phyloP scores from a whole-genome alignment of 2,329 filamentous ascomycete genomes.

The Fusarium keratoplasticum region DNA sequence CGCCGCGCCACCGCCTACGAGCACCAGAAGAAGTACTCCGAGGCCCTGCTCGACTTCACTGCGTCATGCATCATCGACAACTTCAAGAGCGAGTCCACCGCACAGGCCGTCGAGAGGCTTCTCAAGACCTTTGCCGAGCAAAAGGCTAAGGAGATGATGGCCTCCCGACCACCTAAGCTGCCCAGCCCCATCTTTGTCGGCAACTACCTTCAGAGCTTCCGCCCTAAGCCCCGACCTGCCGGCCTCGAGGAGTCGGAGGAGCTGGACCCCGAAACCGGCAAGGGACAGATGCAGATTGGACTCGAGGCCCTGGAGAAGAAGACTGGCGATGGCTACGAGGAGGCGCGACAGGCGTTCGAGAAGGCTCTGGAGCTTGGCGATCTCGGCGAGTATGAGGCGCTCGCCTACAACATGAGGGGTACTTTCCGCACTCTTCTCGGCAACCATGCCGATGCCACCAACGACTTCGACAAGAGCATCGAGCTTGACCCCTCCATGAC shows the following conservation, averaged over 20 bases:
- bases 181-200: conserved; percentile 97
- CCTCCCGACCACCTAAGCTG: conserved; percentile 86
- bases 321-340: conserved; percentile 91
- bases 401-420: conserved; percentile 95
- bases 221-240: conserved; percentile 79
- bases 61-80: conserved; percentile 99
- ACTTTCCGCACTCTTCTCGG: conserved; percentile 95
- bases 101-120: conserved; percentile 89
- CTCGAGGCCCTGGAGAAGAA: conserved; percentile 84
- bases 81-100: conserved; percentile 91
- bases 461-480: conserved; percentile 91
- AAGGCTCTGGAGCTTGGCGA: conserved; percentile 86
- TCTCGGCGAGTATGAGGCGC: conserved; percentile 84
- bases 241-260: conserved; percentile 88
- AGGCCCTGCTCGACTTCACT: conserved; percentile 96
- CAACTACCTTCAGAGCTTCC: conserved; percentile 99
- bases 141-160: conserved; percentile 91
- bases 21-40: conserved; percentile 89
- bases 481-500: conserved; percentile 89
- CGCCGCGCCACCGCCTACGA: conserved; percentile 97
- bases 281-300: conserved; percentile 87
- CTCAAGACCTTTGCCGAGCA: conserved; percentile 97
- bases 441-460: conserved; percentile 84
- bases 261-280: conserved; percentile 80
- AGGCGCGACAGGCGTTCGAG: conserved; percentile 87